Conservation (phyloP, 805 yeast genomes). For the Vanderwaltozyma tropicalis region DNA sequence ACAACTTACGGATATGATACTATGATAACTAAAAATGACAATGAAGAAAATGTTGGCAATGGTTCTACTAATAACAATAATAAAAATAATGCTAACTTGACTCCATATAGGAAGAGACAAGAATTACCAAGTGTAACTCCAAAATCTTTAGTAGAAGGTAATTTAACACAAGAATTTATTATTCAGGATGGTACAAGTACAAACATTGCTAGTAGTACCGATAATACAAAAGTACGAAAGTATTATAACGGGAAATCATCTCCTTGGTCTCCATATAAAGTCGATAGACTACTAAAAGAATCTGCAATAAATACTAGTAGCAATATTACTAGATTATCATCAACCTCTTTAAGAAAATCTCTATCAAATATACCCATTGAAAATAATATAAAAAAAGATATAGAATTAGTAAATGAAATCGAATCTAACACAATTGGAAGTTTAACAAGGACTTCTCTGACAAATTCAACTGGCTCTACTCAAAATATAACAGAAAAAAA, state of each 20-base stretch:
- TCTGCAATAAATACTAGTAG: not conserved
- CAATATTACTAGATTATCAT: not conserved
- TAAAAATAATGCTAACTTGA: conserved; percentile 1
- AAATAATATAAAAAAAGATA: not conserved
- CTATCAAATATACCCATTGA: conserved; percentile 4
- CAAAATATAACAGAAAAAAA: no score
- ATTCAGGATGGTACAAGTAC: not conserved
- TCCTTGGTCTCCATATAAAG: conserved; percentile 25
- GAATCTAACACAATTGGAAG: no score
- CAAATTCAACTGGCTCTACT: no score
- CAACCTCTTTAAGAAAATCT: not conserved
- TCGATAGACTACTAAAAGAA: conserved; percentile 10
- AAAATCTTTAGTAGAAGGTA: conserved; percentile 6
- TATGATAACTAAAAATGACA: no score
- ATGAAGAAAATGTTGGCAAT: no score
- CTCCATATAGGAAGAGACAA: conserved; percentile 4
- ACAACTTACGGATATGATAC: no score
- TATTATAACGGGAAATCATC: conserved; percentile 6
- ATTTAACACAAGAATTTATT: not conserved
- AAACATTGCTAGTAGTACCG: not conserved
- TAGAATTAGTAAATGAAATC: no score
- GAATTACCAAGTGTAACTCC: conserved; percentile 11
- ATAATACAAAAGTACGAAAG: not conserved
- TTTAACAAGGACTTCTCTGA: no score
- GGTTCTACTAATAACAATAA: conserved; percentile 1